phyloP scores from a whole-genome alignment of 306 rosid genomes.

The Cyamopsis tetragonoloba region DNA sequence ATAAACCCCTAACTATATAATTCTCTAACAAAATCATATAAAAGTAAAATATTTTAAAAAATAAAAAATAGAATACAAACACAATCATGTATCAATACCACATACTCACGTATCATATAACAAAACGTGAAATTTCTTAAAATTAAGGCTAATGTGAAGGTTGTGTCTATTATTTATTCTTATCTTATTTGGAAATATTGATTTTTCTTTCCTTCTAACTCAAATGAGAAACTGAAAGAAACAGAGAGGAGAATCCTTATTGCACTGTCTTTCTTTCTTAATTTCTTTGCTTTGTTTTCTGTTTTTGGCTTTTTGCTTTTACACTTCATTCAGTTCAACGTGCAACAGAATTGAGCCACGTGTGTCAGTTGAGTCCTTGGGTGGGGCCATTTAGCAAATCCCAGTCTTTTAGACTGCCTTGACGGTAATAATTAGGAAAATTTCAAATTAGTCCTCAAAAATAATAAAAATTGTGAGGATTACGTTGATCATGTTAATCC shows the following conservation, averaged over 20 bases:
- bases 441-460: no score
- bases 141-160: no score
- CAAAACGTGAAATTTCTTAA: no score
- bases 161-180: neutral
- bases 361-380: slow-evolving; percentile 13
- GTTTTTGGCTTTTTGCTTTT: neutral
- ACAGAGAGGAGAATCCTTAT: neutral
- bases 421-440: neutral
- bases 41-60: no score
- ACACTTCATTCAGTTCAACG: slow-evolving; percentile 10
- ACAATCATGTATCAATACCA: no score
- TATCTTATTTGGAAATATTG: neutral
- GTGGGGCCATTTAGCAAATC: slow-evolving; percentile 24
- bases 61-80: no score
- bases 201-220: neutral
- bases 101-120: no score
- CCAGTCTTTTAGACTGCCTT: slow-evolving; percentile 21
- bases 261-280: neutral
- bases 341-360: slow-evolving; percentile 38
- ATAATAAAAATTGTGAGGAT: no score
- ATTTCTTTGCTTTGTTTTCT: neutral
- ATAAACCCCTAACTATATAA: no score
- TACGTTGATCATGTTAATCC: no score
- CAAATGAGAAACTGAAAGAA: neutral
- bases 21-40: no score